phyloP scores from a whole-genome alignment of 768 basidiomycete species.

The Leccinum rimulosum region DNA sequence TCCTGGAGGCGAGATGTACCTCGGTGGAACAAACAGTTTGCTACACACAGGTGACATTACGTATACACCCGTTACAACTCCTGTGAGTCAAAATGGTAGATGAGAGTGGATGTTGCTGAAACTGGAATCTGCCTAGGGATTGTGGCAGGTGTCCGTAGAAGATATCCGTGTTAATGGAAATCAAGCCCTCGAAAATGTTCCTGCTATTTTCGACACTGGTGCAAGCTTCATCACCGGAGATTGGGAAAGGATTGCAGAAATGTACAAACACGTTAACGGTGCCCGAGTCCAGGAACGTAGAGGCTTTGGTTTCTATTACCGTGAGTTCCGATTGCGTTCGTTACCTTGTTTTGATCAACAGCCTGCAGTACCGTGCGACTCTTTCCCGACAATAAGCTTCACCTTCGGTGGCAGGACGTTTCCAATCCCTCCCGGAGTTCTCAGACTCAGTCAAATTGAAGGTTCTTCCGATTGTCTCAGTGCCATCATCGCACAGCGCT shows the following conservation, averaged over 20 bases:
- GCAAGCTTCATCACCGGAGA: background rate
- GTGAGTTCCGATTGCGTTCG: background rate
- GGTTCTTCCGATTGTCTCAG: background rate
- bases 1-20: background rate
- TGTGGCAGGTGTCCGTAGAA: background rate
- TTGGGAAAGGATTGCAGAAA: background rate
- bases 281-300: background rate
- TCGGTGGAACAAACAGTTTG: background rate
- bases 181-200: background rate
- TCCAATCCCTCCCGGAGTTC: background rate
- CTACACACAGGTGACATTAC: background rate
- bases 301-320: background rate
- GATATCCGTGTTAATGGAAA: background rate
- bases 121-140: background rate
- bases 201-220: background rate
- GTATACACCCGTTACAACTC: background rate
- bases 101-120: background rate
- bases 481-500: background rate
- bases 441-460: background rate
- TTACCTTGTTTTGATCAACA: background rate
- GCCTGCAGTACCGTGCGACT: background rate
- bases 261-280: background rate
- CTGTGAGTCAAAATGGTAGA: background rate
- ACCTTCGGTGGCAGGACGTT: background rate
- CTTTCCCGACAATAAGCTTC: background rate